Conservation (phyloP, 78 protist genomes). For the Andalucia godoyi region DNA sequence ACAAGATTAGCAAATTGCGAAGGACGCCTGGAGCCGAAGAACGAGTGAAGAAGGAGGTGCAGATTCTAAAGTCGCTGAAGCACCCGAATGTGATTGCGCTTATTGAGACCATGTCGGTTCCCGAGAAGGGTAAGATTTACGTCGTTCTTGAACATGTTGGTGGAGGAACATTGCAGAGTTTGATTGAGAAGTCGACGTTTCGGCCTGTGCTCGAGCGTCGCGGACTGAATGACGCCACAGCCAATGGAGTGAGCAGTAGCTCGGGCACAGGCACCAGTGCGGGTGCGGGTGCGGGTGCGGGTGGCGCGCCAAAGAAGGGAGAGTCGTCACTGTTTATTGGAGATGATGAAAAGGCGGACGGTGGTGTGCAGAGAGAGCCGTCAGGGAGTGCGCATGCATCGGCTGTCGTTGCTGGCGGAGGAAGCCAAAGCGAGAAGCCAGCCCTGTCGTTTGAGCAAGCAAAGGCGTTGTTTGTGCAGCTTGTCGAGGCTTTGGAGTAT, state of each 20-base stretch:
- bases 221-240: too few relatives aligned
- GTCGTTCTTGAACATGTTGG: conserved; percentile 42
- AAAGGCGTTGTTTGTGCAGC: conserved; percentile 22
- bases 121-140: conserved; percentile 44
- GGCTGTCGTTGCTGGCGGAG: not conserved
- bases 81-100: conserved; percentile 32
- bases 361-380: too few relatives aligned
- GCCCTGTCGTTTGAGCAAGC: too few relatives aligned
- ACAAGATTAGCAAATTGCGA: conserved; percentile 21
- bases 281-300: too few relatives aligned
- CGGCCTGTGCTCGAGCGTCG: too few relatives aligned
- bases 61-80: conserved; percentile 22
- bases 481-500: conserved; percentile 44
- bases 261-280: too few relatives aligned
- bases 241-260: too few relatives aligned
- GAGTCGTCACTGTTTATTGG: too few relatives aligned
- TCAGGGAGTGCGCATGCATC: too few relatives aligned
- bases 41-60: conserved; percentile 23
- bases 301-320: too few relatives aligned
- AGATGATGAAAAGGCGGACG: too few relatives aligned
- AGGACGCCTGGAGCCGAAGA: conserved; percentile 50
- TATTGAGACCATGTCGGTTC: conserved; percentile 23
- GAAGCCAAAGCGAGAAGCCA: too few relatives aligned
- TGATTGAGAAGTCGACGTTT: conserved; percentile 4
- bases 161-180: conserved; percentile 42